A percentile compares a stretch with the other conserved stretches of the same genome.
Conservation (phyloP, 1,139 yeast species). For the Saccharomycopsis phalli region DNA sequence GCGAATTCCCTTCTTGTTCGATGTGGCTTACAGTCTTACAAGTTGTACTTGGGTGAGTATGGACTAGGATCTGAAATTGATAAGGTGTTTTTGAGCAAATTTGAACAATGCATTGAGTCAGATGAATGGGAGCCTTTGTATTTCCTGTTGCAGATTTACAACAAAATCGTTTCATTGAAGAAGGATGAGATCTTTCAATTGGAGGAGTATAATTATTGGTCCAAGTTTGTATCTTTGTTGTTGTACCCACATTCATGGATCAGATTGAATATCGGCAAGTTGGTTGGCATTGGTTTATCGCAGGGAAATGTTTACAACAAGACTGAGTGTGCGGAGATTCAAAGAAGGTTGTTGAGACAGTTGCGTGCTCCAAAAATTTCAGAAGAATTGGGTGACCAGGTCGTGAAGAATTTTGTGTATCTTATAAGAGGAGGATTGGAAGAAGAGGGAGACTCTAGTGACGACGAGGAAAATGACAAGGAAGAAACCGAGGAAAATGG, state of each 20-base stretch:
- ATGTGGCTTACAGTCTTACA: conserved; percentile 72
- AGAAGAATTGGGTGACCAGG: conserved; percentile 55
- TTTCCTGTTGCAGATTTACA: conserved; percentile 48
- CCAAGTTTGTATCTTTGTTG: conserved; percentile 37
- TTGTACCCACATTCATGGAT: conserved; percentile 93
- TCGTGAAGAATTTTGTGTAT: conserved; percentile 57
- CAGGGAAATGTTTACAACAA: conserved; percentile 29
- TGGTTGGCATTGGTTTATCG: conserved; percentile 44
- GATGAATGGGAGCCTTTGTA: conserved; percentile 74
- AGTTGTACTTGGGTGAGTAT: conserved; percentile 46
- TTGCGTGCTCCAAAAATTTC: conserved; percentile 69
- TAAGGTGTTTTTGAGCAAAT: conserved; percentile 32
- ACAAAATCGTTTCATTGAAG: conserved; percentile 25
- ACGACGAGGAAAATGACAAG: conserved; percentile 22
- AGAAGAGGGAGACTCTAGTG: conserved; percentile 23
- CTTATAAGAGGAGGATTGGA: conserved; percentile 58
- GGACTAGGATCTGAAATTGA: conserved; percentile 40
- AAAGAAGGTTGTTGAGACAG: conserved; percentile 65
- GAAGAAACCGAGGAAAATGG: conserved; percentile 23
- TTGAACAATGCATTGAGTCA: conserved; percentile 30
- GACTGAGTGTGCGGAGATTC: conserved; percentile 51
- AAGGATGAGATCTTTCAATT: conserved; percentile 28
- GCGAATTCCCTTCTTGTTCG: conserved; percentile 49
- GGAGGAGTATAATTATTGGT: conserved; percentile 22
- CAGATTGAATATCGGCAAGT: conserved; percentile 58